Percentiles rank a stretch among this genome's conserved stretches.
phyloP scores from a whole-genome alignment of 1,284 basidiomycete genomes.

The Naganishia cerealis region DNA sequence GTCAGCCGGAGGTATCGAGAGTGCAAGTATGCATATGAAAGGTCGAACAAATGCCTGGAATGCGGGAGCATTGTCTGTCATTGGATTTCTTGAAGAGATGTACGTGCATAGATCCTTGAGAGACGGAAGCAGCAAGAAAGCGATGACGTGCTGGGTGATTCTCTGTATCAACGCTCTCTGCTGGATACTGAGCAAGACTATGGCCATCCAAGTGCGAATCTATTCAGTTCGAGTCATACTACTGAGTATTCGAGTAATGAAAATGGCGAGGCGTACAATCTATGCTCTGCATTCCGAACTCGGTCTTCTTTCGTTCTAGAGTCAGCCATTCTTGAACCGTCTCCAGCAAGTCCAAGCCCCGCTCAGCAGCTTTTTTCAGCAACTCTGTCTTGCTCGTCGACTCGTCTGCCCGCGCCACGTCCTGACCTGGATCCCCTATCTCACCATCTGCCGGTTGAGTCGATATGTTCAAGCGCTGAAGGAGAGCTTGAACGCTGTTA shows the following conservation, averaged over 20 bases:
- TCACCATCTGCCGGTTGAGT: not conserved
- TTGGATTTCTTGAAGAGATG: not conserved
- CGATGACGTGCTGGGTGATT: conserved; percentile 17
- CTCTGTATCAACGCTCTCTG: conserved; percentile 19
- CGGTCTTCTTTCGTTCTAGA: conserved; percentile 1
- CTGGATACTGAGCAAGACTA: conserved; percentile 27
- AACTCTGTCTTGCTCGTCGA: conserved; percentile 6
- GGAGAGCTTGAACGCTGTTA: conserved; percentile 19
- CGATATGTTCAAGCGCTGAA: not conserved
- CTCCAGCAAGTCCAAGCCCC: conserved; percentile 20
- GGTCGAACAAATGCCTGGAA: conserved; percentile 10
- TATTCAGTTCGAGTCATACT: not conserved
- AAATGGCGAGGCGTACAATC: conserved; percentile 18
- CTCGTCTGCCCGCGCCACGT: not conserved
- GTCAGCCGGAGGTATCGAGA: conserved; percentile 1
- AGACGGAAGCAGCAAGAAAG: conserved; percentile 8
- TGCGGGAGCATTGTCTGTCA: not conserved
- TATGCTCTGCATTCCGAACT: not conserved
- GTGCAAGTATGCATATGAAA: conserved; percentile 9
- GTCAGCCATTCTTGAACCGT: conserved; percentile 21
- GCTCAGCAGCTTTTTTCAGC: conserved; percentile 14
- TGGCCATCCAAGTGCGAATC: not conserved
- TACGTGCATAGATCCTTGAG: conserved; percentile 12
- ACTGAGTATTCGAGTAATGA: too few species aligned
- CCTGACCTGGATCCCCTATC: not conserved